phyloP scores from a whole-genome alignment of 1,284 basidiomycete genomes.

The Fomitopsis pinicola region DNA sequence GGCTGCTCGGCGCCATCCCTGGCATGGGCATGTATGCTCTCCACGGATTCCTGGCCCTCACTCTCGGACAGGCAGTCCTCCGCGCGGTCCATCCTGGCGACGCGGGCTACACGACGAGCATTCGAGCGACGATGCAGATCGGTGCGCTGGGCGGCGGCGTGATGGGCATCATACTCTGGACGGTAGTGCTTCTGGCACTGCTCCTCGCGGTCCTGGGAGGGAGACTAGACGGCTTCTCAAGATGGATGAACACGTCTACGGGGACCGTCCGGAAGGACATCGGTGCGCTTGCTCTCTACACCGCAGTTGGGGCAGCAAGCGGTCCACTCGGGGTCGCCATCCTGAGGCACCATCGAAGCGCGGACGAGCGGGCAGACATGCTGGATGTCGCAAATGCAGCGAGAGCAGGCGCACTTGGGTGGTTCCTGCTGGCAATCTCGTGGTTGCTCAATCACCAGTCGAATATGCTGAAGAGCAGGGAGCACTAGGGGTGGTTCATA shows the following conservation, averaged over 20 bases:
- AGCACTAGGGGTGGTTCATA: too few relatives aligned
- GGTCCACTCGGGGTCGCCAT: not conserved
- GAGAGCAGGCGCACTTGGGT: not conserved
- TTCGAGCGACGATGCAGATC: not conserved
- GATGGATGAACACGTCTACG: not conserved
- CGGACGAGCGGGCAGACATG: not conserved
- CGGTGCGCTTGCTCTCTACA: not conserved
- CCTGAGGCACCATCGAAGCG: not conserved
- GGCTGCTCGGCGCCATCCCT: not conserved
- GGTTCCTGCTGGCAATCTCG: not conserved
- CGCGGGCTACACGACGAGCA: not conserved
- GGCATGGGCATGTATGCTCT: not conserved
- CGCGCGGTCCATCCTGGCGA: not conserved
- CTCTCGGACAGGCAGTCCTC: not conserved
- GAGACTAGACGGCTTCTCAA: not conserved
- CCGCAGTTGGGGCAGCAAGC: not conserved
- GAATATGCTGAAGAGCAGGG: too few relatives aligned
- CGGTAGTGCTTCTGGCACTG: not conserved
- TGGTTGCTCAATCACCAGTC: not conserved
- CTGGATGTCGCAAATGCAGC: not conserved
- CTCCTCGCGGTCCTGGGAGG: not conserved
- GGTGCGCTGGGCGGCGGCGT: not conserved
- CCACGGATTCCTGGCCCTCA: not conserved
- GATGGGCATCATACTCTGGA: not conserved
- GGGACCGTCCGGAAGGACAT: not conserved